phyloP scores from a whole-genome alignment of 2,329 filamentous ascomycete species.

The Aspergillus glaucus region DNA sequence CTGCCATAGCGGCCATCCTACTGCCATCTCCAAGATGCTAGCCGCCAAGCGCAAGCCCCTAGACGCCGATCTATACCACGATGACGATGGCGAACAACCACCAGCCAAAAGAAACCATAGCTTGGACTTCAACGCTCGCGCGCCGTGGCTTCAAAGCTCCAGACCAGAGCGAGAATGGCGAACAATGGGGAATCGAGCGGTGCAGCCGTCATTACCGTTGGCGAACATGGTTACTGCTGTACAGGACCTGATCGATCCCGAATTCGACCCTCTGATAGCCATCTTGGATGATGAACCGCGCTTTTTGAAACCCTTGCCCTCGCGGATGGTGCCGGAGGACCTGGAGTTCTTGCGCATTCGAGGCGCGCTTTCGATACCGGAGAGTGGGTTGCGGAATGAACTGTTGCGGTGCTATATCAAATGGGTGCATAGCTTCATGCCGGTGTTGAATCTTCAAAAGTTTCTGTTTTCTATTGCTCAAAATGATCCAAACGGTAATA shows the following conservation, averaged over 20 bases:
- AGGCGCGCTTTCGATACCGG: conserved; percentile 69
- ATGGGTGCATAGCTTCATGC: conserved; percentile 88
- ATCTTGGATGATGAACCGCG: conserved; percentile 40
- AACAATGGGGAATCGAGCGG: conserved; percentile 22
- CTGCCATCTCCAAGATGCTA: conserved; percentile 13
- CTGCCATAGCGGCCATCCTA: conserved; percentile 12
- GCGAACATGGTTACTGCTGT: conserved; percentile 34
- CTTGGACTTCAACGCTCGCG: conserved; percentile 23
- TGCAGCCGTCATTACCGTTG: conserved; percentile 26
- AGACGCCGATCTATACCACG: conserved; percentile 6
- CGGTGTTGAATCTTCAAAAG: conserved; percentile 61
- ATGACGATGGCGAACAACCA: conserved; percentile 10
- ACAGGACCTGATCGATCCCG: conserved; percentile 32
- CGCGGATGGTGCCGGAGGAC: conserved; percentile 69
- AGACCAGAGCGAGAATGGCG: conserved; percentile 21
- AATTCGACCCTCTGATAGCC: conserved; percentile 33
- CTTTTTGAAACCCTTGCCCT: conserved; percentile 71
- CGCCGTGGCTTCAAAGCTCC: conserved; percentile 26
- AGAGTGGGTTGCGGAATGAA: conserved; percentile 62
- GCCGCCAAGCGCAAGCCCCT: conserved; percentile 24
- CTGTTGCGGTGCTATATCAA: conserved; percentile 73
- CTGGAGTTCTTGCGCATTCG: conserved; percentile 72
- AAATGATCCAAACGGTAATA: conserved; percentile 61
- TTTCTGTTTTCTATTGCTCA: conserved; percentile 49
- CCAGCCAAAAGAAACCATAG: conserved; percentile 19